Evolutionary conservation across 441 rosid genomes (phyloP).

Genomic region (Aleurites moluccanus): DNA sequence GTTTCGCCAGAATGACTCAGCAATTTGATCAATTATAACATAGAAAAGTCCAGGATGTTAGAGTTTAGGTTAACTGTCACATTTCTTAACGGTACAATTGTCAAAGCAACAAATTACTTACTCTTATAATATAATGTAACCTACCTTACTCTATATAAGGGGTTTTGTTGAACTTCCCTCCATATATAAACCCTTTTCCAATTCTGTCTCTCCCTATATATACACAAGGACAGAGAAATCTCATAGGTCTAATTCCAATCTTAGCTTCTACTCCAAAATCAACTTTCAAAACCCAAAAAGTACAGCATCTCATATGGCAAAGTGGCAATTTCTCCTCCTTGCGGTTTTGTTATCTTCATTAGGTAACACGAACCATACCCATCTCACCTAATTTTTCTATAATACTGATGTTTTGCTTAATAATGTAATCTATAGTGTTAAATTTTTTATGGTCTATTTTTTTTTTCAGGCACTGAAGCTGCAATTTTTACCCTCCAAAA

Average conservation of each 20-base stretch:
- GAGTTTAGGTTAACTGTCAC: neutral
- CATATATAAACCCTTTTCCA: neutral
- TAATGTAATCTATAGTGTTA: neutral
- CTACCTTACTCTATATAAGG: constrained; percentile 6
- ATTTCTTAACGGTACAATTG: neutral
- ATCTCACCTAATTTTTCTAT: neutral
- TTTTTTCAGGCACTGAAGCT: constrained; percentile 29
- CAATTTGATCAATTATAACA: neutral
- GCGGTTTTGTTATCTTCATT: neutral
- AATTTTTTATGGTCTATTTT: neutral
- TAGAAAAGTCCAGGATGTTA: neutral
- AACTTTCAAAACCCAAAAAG: neutral
- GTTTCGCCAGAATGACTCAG: neutral
- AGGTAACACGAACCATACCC: neutral
- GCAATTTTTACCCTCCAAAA: constrained; percentile 49
- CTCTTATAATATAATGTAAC: neutral
- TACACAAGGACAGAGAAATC: neutral
- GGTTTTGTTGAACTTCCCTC: constrained; percentile 2
- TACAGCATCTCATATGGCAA: neutral
- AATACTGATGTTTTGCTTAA: too few species aligned
- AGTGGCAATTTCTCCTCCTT: neutral
- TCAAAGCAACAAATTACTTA: neutral
- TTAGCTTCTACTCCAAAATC: neutral
- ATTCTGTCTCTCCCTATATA: neutral
- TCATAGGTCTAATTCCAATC: neutral